Base-by-base conservation (phyloP, 495 filamentous ascomycete genomes). In the Annulohypoxylon nitens region DNA sequence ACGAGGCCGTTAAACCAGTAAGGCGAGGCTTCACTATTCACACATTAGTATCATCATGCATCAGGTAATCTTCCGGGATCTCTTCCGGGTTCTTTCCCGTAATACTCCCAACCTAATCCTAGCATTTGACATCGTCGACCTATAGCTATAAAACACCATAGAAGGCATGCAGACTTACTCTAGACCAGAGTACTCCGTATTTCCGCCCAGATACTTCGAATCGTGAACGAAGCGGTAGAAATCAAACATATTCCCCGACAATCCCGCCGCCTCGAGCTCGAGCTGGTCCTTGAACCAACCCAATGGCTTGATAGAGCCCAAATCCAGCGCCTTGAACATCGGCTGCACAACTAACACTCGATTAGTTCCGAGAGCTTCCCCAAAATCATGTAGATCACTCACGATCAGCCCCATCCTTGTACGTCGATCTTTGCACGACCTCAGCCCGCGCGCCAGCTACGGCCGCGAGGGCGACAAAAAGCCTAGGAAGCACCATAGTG, bases 1-100 rank as follows among this genome's bases (percentile, higher is more conserved):
- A 92, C 90, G 1, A 91, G 77, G 12, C 87, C 87, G 75, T 91
- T 91, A 69, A 90, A 86, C 90, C 89, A 92, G 75, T 92, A 91
- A 3, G 90, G 89, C 3, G 87, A 81, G 0, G 83, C 87, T 79
- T 92, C 89, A 65, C 67, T 70, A 12, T 16, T 1, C n/a, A 16
- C 16, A 36, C 3, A 58, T 30, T 18, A 23, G 16, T 45, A 55
- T 69, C 10, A 62, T 58, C 18, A 60, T 48, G 53, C n/a, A 4
- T 18, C 0, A 45, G 2, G 12, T 41, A 7, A 23, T 23, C 20
- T 23, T 23, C 20, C 20, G 20, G 20, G 20, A 0, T 23, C 11
- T 41, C 11, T 14, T 12, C 11, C 12, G 11, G 37, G 37, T 14
- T 14, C 37, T 16, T 0, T 45, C 1, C 14, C 41, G 16, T 45